Percentiles rank a stretch among this genome's conserved stretches.
Evolutionary conservation across 768 basidiomycete genomes (phyloP).

Genomic region (Boletus reticuloceps): DNA sequence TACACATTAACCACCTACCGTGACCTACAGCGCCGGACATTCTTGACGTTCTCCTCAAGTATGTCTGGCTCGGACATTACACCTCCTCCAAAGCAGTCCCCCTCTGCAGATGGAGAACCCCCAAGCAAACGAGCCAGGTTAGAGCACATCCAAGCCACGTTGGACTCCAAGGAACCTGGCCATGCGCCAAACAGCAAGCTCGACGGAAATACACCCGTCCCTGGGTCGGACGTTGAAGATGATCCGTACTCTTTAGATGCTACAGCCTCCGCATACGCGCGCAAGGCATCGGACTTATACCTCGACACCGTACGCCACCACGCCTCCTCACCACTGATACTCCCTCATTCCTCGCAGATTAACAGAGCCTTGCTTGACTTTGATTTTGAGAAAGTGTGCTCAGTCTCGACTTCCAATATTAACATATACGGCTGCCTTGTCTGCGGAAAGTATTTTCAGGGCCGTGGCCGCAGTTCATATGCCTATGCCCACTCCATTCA

Average conservation of each 20-base stretch:
- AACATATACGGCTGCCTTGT: constrained; percentile 98
- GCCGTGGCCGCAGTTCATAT: constrained; percentile 88
- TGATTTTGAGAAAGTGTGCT: constrained; percentile 99
- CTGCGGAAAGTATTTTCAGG: constrained; percentile 98
- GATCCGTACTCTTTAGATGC: constrained; percentile 28
- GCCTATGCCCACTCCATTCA: constrained; percentile 97
- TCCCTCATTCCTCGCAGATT: constrained; percentile 53
- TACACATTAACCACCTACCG: not conserved
- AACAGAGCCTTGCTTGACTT: constrained; percentile 91
- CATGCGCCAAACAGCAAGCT: constrained; percentile 16
- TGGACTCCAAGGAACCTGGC: constrained; percentile 28
- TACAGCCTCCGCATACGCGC: constrained; percentile 24
- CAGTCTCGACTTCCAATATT: constrained; percentile 93
- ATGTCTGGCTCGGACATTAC: constrained; percentile 15
- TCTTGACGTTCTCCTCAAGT: constrained; percentile 1
- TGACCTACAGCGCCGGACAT: not conserved
- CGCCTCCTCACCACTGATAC: constrained; percentile 9
- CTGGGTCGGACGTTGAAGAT: constrained; percentile 22
- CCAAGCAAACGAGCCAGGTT: constrained; percentile 30
- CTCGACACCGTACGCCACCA: constrained; percentile 78
- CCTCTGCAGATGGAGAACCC: constrained; percentile 21
- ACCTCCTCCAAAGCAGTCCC: constrained; percentile 4
- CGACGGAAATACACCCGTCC: constrained; percentile 30
- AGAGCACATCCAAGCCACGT: constrained; percentile 6
- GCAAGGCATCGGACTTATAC: constrained; percentile 78